A percentile compares a stretch with the other conserved stretches of the same genome.
phyloP scores from a whole-genome alignment of 768 basidiomycete species.

The Astraeus odoratus region DNA sequence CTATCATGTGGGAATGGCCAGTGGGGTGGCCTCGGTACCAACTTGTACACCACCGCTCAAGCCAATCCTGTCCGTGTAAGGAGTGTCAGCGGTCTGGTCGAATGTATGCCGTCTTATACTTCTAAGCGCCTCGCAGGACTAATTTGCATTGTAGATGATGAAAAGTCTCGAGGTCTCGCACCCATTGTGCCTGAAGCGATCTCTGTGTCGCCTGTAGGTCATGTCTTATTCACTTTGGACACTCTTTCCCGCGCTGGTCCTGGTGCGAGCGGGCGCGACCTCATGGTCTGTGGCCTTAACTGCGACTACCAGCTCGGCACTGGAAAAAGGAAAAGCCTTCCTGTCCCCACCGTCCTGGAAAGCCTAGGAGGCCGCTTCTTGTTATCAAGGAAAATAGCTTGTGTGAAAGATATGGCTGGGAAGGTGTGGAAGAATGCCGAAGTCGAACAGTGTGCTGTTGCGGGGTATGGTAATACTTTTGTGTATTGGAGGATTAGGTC shows the following conservation, averaged over 20 bases:
- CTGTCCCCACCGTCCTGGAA: slow-evolving; percentile 47
- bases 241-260: slow-evolving; percentile 43
- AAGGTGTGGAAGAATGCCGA: slow-evolving; percentile 51
- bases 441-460: slow-evolving; percentile 59
- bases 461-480: slow-evolving; percentile 56
- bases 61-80: slow-evolving; percentile 66
- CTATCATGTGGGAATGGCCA: slow-evolving; percentile 82
- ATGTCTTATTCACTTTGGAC: slow-evolving; percentile 69
- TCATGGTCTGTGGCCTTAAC: slow-evolving; percentile 70
- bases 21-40: slow-evolving; percentile 71
- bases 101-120: slow-evolving; percentile 52
- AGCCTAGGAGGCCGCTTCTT: slow-evolving; percentile 51
- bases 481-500: slow-evolving; percentile 62
- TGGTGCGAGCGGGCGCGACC: slow-evolving; percentile 52
- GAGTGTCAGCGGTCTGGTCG: slow-evolving; percentile 74
- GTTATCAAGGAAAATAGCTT: slow-evolving; percentile 44
- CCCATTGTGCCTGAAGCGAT: slow-evolving; percentile 59
- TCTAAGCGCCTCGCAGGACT: slow-evolving; percentile 3
- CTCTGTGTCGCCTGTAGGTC: slow-evolving; percentile 67
- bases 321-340: slow-evolving; percentile 56
- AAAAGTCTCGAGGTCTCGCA: slow-evolving; percentile 48
- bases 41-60: slow-evolving; percentile 57
- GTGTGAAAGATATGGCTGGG: slow-evolving; percentile 54
- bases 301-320: slow-evolving; percentile 70
- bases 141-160: slow-evolving; percentile 46